Evolutionary conservation across 2,329 filamentous ascomycete species (phyloP), one percentile per base, ranked within the genome.

Genomic region (Pseudogymnoascus sp.): DNA sequence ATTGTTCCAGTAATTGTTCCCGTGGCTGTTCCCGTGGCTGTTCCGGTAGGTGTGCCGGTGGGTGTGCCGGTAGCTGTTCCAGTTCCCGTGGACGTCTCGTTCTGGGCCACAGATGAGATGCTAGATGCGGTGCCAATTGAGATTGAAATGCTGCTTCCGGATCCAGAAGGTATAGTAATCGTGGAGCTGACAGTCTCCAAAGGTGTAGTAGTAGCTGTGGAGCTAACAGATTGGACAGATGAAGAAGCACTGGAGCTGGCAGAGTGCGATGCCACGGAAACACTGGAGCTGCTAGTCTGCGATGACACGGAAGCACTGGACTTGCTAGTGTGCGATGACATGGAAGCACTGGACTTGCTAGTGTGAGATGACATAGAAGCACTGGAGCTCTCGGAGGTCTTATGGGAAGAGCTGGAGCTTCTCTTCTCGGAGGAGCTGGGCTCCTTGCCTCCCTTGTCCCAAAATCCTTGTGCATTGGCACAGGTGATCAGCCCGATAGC

Each of bases 401-500:
- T 56, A 56, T 56, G 49, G 16, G 49, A 18, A 34, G 49, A 11
- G 5, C 25, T 56, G n/a, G 49, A 56, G 49, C 25, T 56, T 28
- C 28, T n/a, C 28, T 56, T 56, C 5, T 56, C 28, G 49, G 49
- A 56, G 25, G 46, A 56, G 25, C 46, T 56, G 12, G 25, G 6
- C 25, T 56, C 46, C 46, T 56, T 56, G 25, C 49, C 49, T 11
- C 49, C 49, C 25, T 34, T 34, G 28, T 14, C 16, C 16, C 49
- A n/a, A 56, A 34, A 56, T 12, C 49, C 49, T 12, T 56, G 49
- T 56, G 49, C 28, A 56, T 56, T 56, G 49, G 28, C 49, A 34
- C 34, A 56, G 25, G 49, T 34, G 28, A 34, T n/a, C 4, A 56
- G 49, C 49, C 49, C 49, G 9, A 56, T 56, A 7, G 49, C 49